Evolutionary conservation across 2,329 filamentous ascomycete species (phyloP).

Genomic region (Cryphonectria radicalis): DNA sequence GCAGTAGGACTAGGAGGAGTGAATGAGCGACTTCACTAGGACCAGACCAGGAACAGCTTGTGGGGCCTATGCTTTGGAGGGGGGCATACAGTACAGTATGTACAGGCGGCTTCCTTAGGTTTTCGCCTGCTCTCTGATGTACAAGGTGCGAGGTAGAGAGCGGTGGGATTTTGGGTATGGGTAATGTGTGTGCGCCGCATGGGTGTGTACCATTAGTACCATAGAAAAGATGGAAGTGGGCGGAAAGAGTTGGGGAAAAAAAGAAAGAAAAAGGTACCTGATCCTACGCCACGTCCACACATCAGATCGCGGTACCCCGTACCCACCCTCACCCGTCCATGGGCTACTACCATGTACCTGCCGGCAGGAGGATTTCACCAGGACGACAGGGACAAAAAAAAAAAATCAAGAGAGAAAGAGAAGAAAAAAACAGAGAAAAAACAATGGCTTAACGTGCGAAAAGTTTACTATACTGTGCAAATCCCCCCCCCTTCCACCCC

Average conservation of each 20-base stretch:
- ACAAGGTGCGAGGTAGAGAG: not conserved
- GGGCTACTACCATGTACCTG: not conserved
- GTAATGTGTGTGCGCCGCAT: not conserved
- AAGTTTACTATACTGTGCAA: conserved; percentile 1
- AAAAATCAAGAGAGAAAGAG: not conserved
- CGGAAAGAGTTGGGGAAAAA: not conserved
- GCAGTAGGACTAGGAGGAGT: conserved; percentile 9
- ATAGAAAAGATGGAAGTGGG: not conserved
- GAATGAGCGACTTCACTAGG: conserved; percentile 8
- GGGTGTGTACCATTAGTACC: not conserved
- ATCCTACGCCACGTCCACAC: not conserved
- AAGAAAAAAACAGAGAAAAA: not conserved
- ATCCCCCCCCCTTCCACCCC: not conserved
- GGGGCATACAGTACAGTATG: not conserved
- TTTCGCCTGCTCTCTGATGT: not conserved
- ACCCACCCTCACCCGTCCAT: not conserved
- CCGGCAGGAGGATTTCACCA: conserved; percentile 4
- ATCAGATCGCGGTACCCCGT: conserved; percentile 3
- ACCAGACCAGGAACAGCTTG: conserved; percentile 14
- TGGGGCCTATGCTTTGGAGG: conserved; percentile 8
- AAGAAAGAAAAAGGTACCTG: not conserved
- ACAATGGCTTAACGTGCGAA: conserved; percentile 4
- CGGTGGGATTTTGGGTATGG: conserved; percentile 4
- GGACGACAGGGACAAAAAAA: not conserved
- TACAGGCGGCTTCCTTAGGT: not conserved